Evolutionary conservation across 1,284 basidiomycete genomes (phyloP).

Genomic region (Ustilago shanxiensis): DNA sequence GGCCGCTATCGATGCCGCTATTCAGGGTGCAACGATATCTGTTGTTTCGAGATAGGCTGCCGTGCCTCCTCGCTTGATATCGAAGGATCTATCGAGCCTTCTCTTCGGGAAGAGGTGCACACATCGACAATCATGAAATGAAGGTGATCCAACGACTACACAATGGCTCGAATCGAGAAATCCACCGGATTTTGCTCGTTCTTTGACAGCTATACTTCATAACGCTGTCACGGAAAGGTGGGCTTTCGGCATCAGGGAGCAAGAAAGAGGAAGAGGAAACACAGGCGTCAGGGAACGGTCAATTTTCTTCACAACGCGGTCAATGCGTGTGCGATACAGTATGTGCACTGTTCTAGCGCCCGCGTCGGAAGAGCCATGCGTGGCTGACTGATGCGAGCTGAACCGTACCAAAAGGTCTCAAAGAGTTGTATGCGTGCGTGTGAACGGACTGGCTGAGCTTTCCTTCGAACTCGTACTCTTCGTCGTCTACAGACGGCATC

Average conservation of each 20-base stretch:
- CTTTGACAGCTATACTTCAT: slow-evolving; percentile 1
- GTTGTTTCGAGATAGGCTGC: neutral
- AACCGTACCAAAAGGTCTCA: no score
- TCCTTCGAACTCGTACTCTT: no score
- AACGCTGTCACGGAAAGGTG: neutral
- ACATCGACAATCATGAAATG: no score
- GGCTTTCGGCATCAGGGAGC: neutral
- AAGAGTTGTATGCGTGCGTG: no score
- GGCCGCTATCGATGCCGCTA: neutral
- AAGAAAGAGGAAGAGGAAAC: neutral
- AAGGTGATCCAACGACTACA: no score
- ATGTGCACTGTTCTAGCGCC: slow-evolving; percentile 1
- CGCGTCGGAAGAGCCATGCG: neutral
- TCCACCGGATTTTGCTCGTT: neutral
- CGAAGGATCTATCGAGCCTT: no score
- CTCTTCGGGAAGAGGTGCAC: no score
- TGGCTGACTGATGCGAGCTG: slow-evolving; percentile 10
- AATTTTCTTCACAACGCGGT: slow-evolving; percentile 7
- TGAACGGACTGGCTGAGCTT: no score
- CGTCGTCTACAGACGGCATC: no score
- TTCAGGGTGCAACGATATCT: neutral
- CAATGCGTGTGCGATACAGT: neutral
- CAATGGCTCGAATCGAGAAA: no score
- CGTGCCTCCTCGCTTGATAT: neutral
- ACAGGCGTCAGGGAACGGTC: neutral